phyloP scores from a whole-genome alignment of 192 early-diverging fungal genomes.

The Umbelopsis sp. region DNA sequence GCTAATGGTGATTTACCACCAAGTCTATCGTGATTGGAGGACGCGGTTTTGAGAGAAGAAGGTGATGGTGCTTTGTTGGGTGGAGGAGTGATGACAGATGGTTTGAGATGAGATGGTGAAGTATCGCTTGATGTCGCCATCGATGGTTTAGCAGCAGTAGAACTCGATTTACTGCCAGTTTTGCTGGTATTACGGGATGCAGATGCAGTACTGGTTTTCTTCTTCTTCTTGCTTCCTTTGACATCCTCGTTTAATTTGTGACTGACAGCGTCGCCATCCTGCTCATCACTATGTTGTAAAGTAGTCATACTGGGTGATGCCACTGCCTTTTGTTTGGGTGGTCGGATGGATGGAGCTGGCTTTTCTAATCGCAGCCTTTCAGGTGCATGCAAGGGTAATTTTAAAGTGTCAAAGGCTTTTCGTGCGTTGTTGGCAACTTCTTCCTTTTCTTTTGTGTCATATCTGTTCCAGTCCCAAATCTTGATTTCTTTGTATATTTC shows the following conservation, averaged over 20 bases:
- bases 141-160: not conserved
- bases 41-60: not conserved
- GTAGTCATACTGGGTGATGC: not conserved
- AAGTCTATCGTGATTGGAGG: not conserved
- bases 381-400: slow-evolving; percentile 19
- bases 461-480: slow-evolving; percentile 35
- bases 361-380: slow-evolving; percentile 16
- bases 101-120: slow-evolving; percentile 3
- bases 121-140: not conserved
- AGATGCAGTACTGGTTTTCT: not conserved
- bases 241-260: not conserved
- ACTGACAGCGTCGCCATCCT: not conserved
- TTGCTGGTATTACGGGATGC: not conserved
- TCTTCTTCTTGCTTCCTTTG: not conserved
- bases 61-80: not conserved
- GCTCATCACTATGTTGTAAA: not conserved
- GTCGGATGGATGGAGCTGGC: not conserved
- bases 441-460: slow-evolving; percentile 22
- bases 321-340: not conserved
- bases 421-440: slow-evolving; percentile 21
- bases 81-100: slow-evolving; percentile 12
- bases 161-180: not conserved
- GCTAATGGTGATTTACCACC: slow-evolving; percentile 16
- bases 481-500: slow-evolving; percentile 23
- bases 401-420: slow-evolving; percentile 21